phyloP scores from a whole-genome alignment of 2,329 filamentous ascomycete genomes.

The Pseudogymnoascus sp. region DNA sequence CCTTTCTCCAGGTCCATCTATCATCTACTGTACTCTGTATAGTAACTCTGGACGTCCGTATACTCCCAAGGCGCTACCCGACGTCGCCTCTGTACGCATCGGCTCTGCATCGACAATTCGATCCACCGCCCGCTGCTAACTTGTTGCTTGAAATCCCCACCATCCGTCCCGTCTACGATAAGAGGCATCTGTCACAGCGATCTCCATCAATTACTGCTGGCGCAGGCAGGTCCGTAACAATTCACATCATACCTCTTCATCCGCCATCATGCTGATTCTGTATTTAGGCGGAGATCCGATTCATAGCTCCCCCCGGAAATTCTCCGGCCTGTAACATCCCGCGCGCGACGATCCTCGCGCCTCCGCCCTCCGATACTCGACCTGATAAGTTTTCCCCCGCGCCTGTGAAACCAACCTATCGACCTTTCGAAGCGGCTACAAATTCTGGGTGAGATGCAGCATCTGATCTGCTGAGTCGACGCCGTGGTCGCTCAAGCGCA shows the following conservation, averaged over 20 bases:
- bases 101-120: background rate
- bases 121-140: background rate
- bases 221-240: constrained; percentile 2
- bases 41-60: background rate
- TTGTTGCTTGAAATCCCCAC: background rate
- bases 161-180: background rate
- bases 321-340: constrained; percentile 3
- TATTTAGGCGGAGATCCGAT: background rate
- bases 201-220: background rate
- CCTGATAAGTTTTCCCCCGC: background rate
- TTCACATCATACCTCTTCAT: background rate
- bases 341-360: background rate
- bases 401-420: background rate
- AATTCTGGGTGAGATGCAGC: constrained; percentile 3
- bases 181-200: background rate
- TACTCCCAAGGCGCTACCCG: background rate
- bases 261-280: background rate
- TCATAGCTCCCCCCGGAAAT: background rate
- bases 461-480: constrained; percentile 7
- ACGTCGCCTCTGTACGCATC: background rate
- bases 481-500: constrained; percentile 2
- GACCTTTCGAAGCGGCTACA: background rate
- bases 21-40: background rate
- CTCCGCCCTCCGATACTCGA: background rate
- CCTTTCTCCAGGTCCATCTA: background rate